Evolutionary conservation across 768 basidiomycete genomes (phyloP).

Genomic region (Leccinum obscurum): DNA sequence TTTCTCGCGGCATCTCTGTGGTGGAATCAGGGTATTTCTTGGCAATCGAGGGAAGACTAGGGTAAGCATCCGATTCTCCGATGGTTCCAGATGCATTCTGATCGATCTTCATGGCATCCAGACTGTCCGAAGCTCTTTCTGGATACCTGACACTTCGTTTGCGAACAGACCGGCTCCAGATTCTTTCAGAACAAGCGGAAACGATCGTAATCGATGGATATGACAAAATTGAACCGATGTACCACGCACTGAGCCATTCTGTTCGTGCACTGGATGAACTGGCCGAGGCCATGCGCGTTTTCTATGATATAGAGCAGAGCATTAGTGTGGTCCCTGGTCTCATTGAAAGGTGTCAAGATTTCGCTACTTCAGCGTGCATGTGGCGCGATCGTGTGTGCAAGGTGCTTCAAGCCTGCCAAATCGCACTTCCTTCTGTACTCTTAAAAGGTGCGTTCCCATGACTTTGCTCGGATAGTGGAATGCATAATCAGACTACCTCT

Average conservation of each 20-base stretch:
- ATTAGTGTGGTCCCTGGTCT: slow-evolving; percentile 22
- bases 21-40: slow-evolving; percentile 77
- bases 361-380: slow-evolving; percentile 25
- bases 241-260: slow-evolving; percentile 17
- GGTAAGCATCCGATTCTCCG: slow-evolving; percentile 49
- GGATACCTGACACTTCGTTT: slow-evolving; percentile 15
- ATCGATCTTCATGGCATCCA: background rate
- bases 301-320: slow-evolving; percentile 34
- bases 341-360: slow-evolving; percentile 27
- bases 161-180: slow-evolving; percentile 20
- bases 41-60: slow-evolving; percentile 58
- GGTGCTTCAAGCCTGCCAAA: slow-evolving; percentile 22
- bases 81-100: background rate
- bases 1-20: slow-evolving; percentile 74
- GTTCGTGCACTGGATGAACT: slow-evolving; percentile 40
- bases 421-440: slow-evolving; percentile 32
- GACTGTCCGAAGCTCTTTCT: slow-evolving; percentile 24
- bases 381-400: slow-evolving; percentile 31
- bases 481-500: background rate
- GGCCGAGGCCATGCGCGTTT: slow-evolving; percentile 33
- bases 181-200: slow-evolving; percentile 21
- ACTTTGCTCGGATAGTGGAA: background rate
- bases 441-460: slow-evolving; percentile 35
- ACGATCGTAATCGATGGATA: slow-evolving; percentile 20
- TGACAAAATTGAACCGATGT: slow-evolving; percentile 20